A percentile compares a stretch with the other conserved stretches of the same genome.
These are phyloP conservation scores for Pseudogymnoascus sp. DNA, from an alignment of 2,329 filamentous ascomycete species.

Conservation along the genomic window DNA sequence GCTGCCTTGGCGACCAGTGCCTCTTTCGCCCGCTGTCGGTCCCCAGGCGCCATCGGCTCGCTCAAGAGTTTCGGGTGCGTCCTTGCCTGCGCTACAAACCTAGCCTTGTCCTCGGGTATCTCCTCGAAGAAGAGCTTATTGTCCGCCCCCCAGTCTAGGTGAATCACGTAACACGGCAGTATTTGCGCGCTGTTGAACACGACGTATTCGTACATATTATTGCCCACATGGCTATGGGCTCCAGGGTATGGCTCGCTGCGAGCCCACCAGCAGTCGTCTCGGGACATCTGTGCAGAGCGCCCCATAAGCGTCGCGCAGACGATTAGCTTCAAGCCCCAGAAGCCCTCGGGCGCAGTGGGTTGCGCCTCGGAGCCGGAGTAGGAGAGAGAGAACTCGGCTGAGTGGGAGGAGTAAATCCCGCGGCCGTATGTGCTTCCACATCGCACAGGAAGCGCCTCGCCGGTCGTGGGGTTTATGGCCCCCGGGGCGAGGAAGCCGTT, in stretches of 20 bases:
- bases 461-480: conserved; percentile 24
- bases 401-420: conserved; percentile 40
- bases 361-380: conserved; percentile 30
- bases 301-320: conserved; percentile 43
- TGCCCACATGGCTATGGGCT: conserved; percentile 34
- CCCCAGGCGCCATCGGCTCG: conserved; percentile 27
- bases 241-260: conserved; percentile 23
- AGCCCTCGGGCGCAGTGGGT: conserved; percentile 25
- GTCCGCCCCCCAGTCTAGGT: conserved; percentile 35
- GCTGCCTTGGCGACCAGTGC: conserved; percentile 34
- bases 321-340: conserved; percentile 36
- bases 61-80: conserved; percentile 16
- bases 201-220: conserved; percentile 35
- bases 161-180: conserved; percentile 39
- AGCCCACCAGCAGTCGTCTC: conserved; percentile 25
- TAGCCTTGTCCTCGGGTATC: conserved; percentile 18
- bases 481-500: conserved; percentile 38
- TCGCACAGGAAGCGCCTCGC: conserved; percentile 22
- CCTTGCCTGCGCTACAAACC: conserved; percentile 12
- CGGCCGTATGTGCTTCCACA: conserved; percentile 35
- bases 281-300: conserved; percentile 26
- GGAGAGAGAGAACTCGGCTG: conserved; percentile 32
- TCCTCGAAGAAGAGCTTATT: conserved; percentile 24
- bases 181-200: conserved; percentile 38
- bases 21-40: conserved; percentile 31